A percentile compares a stretch with the other conserved stretches of the same genome.
Evolutionary conservation across 169 alveolate species (phyloP).

Genomic region (Eimeria mitis): DNA sequence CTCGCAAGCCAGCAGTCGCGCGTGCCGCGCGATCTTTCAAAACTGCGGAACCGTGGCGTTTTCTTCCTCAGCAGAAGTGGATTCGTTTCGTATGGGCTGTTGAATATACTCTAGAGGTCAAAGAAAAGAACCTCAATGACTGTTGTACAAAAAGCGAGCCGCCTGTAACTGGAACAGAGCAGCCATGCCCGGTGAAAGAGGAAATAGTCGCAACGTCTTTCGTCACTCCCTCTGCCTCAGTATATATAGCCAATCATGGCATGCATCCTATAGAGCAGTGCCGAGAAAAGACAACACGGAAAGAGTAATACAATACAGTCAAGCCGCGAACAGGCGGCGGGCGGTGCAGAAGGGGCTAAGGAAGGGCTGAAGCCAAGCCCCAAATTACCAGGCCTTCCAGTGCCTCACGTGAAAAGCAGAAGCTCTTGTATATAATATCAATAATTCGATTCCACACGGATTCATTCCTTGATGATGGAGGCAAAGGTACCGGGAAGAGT

Average conservation of each 20-base stretch:
- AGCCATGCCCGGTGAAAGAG: background rate
- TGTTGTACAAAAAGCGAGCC: background rate
- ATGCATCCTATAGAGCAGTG: background rate
- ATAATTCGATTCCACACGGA: background rate
- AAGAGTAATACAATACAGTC: background rate
- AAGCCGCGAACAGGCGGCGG: background rate
- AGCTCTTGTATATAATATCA: background rate
- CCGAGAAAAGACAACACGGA: conserved; percentile 12
- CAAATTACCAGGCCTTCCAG: conserved; percentile 21
- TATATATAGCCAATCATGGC: conserved; percentile 19
- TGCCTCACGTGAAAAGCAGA: background rate
- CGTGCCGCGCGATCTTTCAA: background rate
- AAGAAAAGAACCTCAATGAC: background rate
- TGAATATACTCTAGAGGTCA: background rate
- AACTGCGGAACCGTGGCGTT: background rate
- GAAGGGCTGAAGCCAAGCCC: conserved; percentile 72
- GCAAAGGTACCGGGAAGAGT: background rate
- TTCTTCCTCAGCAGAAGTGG: background rate
- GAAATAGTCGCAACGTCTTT: background rate
- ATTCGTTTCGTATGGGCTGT: background rate
- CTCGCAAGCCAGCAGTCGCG: conserved; percentile 9
- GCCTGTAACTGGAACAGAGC: background rate
- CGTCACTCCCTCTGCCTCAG: background rate
- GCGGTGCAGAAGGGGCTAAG: conserved; percentile 58
- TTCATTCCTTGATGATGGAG: background rate